Evolutionary conservation across 2,329 filamentous ascomycete genomes (phyloP), one percentile per base, ranked within the genome.

Genomic region (Cytospora piceicola): DNA sequence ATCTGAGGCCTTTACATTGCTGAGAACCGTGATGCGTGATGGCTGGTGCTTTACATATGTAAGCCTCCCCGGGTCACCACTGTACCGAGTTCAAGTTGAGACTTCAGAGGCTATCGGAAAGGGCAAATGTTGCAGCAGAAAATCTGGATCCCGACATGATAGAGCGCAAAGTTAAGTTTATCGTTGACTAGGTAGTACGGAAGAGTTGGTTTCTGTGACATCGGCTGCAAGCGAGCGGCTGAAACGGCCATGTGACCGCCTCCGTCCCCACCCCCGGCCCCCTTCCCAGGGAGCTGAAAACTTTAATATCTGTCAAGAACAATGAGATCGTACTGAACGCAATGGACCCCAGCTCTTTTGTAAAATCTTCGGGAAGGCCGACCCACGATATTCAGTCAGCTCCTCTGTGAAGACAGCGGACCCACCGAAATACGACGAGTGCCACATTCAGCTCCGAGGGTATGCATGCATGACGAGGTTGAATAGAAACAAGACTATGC

Each of bases 401-500:
- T 77, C 76, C 64, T 77, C 76, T 68, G 75, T 72, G 20, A 73
- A 29, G 27, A 29, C 27, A 5, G 27, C 27, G 27, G 5, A 29
- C 27, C 5, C 27, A 29, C 27, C 27, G 27, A 29, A 29, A 3
- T 29, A n/a, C 0, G 46, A 22, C 14, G 11, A 49, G n/a, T 24
- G 9, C n/a, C n/a, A 49, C 15, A 20, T 42, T 4, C 39, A 29
- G 27, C 27, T 29, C 39, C 39, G 24, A 49, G n/a, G n/a, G 24
- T n/a, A n/a, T 24, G 46, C 2, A 22, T 24, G 46, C 3, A 22
- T 22, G 24, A n/a, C 24, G 46, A n/a, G 24, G 46, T 22, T 24
- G 46, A 22, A 22, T 49, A 49, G n/a, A 6, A 22, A 49, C 42
- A 46, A 12, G 4, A 49, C 14, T 24, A 49, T 49, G 11, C 46